phyloP scores from a whole-genome alignment of 1,284 basidiomycete genomes.

The Puccinia coronata region DNA sequence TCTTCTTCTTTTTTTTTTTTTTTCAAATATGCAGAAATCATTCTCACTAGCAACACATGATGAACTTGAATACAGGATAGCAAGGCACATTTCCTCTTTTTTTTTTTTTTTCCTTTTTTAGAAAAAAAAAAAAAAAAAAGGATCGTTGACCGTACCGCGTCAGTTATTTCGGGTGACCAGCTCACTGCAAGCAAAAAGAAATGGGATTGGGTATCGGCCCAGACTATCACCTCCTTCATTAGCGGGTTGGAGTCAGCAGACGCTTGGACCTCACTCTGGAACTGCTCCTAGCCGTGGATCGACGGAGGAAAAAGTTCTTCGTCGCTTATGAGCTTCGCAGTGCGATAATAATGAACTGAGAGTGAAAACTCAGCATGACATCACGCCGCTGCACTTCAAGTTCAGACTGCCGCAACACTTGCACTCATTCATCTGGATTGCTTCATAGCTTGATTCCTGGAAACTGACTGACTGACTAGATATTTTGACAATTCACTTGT shows the following conservation, averaged over 20 bases:
- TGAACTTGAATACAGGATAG: too few relatives aligned
- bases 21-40: too few relatives aligned
- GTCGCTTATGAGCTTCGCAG: neutral
- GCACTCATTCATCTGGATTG: neutral
- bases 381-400: too few relatives aligned
- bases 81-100: too few relatives aligned
- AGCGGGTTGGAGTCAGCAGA: neutral
- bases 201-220: constrained; percentile 1
- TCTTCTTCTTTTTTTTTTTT: too few relatives aligned
- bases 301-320: neutral
- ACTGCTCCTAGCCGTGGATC: neutral
- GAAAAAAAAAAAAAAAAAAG: too few relatives aligned
- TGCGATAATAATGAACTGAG: neutral
- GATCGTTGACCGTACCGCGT: too few relatives aligned
- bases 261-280: neutral
- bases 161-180: neutral
- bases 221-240: neutral
- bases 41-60: too few relatives aligned
- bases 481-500: neutral
- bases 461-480: neutral
- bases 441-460: neutral
- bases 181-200: neutral
- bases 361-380: too few relatives aligned
- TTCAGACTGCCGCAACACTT: too few relatives aligned
- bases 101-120: too few relatives aligned